phyloP scores from a whole-genome alignment of 306 rosid species.

The Lupinus albus region DNA sequence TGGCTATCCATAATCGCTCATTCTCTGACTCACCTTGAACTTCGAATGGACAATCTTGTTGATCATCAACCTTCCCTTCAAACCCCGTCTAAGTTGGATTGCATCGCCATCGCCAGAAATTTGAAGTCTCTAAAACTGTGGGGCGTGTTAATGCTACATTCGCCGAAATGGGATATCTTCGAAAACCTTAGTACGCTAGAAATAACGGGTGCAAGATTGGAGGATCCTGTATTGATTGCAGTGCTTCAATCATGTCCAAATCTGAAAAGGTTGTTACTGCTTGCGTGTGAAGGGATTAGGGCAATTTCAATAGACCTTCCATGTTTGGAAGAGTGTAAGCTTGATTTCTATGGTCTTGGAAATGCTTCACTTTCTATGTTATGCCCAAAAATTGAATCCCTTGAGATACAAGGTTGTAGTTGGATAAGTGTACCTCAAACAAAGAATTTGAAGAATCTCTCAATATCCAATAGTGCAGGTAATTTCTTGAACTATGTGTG shows the following conservation, averaged over 20 bases:
- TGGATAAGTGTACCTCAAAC: conserved; percentile 79
- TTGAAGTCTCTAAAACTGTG: conserved; percentile 81
- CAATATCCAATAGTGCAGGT: conserved; percentile 83
- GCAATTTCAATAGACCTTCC: conserved; percentile 70
- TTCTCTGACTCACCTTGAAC: conserved; percentile 73
- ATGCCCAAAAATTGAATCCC: conserved; percentile 69
- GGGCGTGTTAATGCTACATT: conserved; percentile 76
- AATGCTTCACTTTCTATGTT: conserved; percentile 66
- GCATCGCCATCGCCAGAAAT: conserved; percentile 61
- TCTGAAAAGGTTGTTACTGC: conserved; percentile 69
- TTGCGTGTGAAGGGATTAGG: conserved; percentile 82
- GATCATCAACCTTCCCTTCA: conserved; percentile 52
- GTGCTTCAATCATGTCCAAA: conserved; percentile 70
- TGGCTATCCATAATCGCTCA: conserved; percentile 67
- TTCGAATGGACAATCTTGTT: conserved; percentile 80
- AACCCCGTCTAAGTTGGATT: conserved; percentile 71
- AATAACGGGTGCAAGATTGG: conserved; percentile 79
- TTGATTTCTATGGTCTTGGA: conserved; percentile 84
- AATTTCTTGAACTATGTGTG: no score
- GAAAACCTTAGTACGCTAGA: conserved; percentile 74
- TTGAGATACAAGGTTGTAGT: conserved; percentile 96
- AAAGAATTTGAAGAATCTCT: conserved; percentile 62
- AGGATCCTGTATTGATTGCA: conserved; percentile 56
- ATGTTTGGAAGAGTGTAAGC: conserved; percentile 70
- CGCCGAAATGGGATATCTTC: conserved; percentile 82